Evolutionary conservation across 306 rosid genomes (phyloP).

Genomic region (Vigna angularis): DNA sequence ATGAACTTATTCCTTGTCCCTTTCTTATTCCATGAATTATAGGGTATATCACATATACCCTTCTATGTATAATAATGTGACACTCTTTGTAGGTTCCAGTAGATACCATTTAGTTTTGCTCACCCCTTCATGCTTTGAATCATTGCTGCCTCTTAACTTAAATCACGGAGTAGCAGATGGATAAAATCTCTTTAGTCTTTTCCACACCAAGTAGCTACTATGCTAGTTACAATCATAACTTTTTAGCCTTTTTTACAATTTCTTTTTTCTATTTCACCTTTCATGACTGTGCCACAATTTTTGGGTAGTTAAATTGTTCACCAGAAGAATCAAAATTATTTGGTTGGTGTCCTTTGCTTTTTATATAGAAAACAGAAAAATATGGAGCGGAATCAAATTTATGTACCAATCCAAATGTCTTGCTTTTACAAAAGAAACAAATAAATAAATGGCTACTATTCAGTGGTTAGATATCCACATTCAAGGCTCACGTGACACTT

Average conservation of each 20-base stretch:
- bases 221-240: conserved; percentile 49
- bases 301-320: neutral
- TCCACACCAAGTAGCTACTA: conserved; percentile 45
- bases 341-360: neutral
- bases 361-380: conserved; percentile 15
- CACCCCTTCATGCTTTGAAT: conserved; percentile 46
- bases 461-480: conserved; percentile 49
- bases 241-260: conserved; percentile 17
- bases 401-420: conserved; percentile 39
- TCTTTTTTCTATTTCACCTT: neutral
- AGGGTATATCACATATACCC: conserved; percentile 36
- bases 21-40: conserved; percentile 49
- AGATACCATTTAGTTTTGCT: neutral
- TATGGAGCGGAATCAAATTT: conserved; percentile 27
- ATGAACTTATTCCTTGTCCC: conserved; percentile 47
- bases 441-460: conserved; percentile 35
- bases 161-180: conserved; percentile 60
- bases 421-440: conserved; percentile 40
- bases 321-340: conserved; percentile 24
- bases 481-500: conserved; percentile 56
- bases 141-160: conserved; percentile 45
- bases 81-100: conserved; percentile 2
- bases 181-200: conserved; percentile 43
- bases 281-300: conserved; percentile 20
- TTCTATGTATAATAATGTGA: conserved; percentile 15